A percentile compares a stretch with the other conserved stretches of the same genome.
Evolutionary conservation across 805 yeast genomes (phyloP).

Genomic region (Ogataea populi-albae): DNA sequence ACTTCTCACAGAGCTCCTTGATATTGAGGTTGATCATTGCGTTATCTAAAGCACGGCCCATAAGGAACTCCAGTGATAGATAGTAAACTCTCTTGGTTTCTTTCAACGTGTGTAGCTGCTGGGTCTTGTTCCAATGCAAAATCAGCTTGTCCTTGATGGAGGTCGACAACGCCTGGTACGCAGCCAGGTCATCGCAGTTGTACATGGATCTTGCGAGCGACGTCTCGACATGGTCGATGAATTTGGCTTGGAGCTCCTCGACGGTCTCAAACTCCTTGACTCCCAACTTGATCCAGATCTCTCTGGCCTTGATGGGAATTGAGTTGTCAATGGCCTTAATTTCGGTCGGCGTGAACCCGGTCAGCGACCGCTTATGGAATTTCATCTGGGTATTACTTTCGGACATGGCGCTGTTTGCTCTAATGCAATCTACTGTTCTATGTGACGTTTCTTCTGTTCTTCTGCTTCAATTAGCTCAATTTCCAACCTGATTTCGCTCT

Average conservation of each 20-base stretch:
- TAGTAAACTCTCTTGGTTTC: constrained; percentile 87
- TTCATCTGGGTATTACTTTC: neutral
- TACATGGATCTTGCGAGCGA: constrained; percentile 86
- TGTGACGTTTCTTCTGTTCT: too few species aligned
- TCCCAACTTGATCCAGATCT: constrained; percentile 71
- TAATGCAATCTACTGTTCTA: too few species aligned
- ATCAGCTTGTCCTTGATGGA: constrained; percentile 76
- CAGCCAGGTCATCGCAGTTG: constrained; percentile 90
- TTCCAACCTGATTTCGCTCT: too few species aligned
- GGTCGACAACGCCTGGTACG: constrained; percentile 84
- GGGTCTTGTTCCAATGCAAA: constrained; percentile 90
- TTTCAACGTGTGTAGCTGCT: constrained; percentile 78
- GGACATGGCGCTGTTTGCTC: too few species aligned
- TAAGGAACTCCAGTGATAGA: constrained; percentile 79
- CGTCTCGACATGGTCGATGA: constrained; percentile 86
- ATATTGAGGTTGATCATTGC: constrained; percentile 80
- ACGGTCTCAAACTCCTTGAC: constrained; percentile 47
- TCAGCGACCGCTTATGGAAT: constrained; percentile 67
- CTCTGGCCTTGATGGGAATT: constrained; percentile 76
- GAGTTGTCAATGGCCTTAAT: constrained; percentile 77
- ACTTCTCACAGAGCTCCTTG: constrained; percentile 54
- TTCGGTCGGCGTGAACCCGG: constrained; percentile 91
- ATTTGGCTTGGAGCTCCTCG: constrained; percentile 61
- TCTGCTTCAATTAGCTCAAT: too few species aligned
- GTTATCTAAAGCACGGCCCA: constrained; percentile 95